Percentiles rank a stretch among this genome's conserved stretches.
These are phyloP conservation scores for Nemania sp. DNA, from an alignment of 2,329 filamentous ascomycete genomes.

Conservation along the genomic window DNA sequence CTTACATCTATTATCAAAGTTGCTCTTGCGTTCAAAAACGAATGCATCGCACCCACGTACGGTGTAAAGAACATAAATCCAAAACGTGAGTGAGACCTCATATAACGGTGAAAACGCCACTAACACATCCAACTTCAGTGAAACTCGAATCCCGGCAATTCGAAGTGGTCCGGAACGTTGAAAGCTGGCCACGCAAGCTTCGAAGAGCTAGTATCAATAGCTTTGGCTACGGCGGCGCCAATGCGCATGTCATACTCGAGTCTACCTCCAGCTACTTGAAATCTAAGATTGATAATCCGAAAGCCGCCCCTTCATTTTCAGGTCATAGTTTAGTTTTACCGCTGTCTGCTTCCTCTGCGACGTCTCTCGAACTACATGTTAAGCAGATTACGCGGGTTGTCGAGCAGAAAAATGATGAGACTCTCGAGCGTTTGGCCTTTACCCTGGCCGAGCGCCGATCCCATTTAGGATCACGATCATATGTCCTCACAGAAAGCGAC, in stretches of 20 bases:
- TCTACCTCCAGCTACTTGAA: not conserved
- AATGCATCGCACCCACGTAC: slow-evolving; percentile 25
- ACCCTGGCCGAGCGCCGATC: too few relatives aligned
- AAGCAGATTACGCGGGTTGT: too few relatives aligned
- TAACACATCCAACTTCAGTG: too few relatives aligned
- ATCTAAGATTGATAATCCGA: too few relatives aligned
- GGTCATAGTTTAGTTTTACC: not conserved
- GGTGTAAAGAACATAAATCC: not conserved
- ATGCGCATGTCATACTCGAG: slow-evolving; percentile 11
- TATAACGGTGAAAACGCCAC: too few relatives aligned
- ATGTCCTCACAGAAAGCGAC: too few relatives aligned
- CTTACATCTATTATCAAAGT: slow-evolving; percentile 30
- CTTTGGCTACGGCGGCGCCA: slow-evolving; percentile 18
- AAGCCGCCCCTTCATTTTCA: not conserved
- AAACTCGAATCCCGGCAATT: too few relatives aligned
- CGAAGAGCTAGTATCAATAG: slow-evolving; percentile 7
- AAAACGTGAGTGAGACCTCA: not conserved
- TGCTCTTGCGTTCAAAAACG: slow-evolving; percentile 15
- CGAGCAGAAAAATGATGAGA: too few relatives aligned
- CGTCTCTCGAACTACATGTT: too few relatives aligned
- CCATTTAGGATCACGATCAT: too few relatives aligned
- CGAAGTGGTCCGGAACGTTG: too few relatives aligned
- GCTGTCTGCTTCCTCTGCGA: not conserved
- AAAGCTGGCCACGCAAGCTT: not conserved
- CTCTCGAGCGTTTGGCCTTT: too few relatives aligned